Evolutionary conservation across 2,329 filamentous ascomycete genomes (phyloP).

Genomic region (Nothopassalora personata): DNA sequence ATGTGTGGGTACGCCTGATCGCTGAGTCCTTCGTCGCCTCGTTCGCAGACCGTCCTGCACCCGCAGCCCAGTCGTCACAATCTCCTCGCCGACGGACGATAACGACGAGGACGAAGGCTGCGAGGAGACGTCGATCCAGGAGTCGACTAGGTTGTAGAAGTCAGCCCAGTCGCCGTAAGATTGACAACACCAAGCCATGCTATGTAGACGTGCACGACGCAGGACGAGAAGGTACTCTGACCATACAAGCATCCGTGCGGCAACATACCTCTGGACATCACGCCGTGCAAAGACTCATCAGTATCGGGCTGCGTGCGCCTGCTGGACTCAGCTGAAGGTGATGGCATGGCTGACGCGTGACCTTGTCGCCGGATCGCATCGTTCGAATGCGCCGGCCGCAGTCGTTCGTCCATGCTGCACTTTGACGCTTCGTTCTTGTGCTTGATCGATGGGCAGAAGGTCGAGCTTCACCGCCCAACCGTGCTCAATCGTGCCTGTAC

Average conservation of each 20-base stretch:
- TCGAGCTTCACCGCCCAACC: slow-evolving; percentile 8
- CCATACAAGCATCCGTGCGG: not conserved
- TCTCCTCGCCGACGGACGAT: slow-evolving; percentile 78
- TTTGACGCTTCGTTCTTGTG: not conserved
- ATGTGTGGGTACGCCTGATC: slow-evolving; percentile 38
- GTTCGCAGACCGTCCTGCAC: slow-evolving; percentile 62
- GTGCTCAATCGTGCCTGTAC: slow-evolving; percentile 5
- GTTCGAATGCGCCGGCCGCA: slow-evolving; percentile 13
- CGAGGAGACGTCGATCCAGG: slow-evolving; percentile 91
- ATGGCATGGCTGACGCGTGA: slow-evolving; percentile 26
- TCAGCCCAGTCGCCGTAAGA: slow-evolving; percentile 24
- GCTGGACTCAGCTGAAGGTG: slow-evolving; percentile 28
- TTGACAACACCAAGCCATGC: slow-evolving; percentile 21
- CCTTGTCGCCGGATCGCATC: slow-evolving; percentile 20
- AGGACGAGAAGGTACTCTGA: not conserved
- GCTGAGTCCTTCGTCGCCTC: slow-evolving; percentile 50
- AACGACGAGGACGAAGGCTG: slow-evolving; percentile 90
- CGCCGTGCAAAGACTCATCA: slow-evolving; percentile 23
- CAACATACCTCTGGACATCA: slow-evolving; percentile 2
- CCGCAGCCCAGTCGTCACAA: slow-evolving; percentile 80
- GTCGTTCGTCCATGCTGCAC: slow-evolving; percentile 1
- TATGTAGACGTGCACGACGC: slow-evolving; percentile 1
- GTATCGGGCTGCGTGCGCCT: slow-evolving; percentile 27
- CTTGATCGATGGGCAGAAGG: not conserved
- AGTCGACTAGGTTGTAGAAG: slow-evolving; percentile 56